Base-by-base conservation (phyloP, 2,329 filamentous ascomycete genomes). In the Lasiodiplodia hormozganensis region DNA sequence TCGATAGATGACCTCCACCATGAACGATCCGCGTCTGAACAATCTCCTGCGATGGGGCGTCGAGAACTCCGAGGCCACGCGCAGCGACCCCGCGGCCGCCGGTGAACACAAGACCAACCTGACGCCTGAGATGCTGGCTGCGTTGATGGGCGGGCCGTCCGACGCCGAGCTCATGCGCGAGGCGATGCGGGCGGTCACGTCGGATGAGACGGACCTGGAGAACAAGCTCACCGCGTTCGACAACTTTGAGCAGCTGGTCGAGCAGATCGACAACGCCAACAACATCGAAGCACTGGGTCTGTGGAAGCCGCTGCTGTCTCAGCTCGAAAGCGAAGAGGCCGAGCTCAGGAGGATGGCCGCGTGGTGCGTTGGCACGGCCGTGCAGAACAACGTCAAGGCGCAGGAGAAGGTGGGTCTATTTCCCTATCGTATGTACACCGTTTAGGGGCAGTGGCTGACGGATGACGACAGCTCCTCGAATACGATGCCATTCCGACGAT, bases 231-330 rank as follows among this genome's bases (percentile, higher is more conserved):
- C 90, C 69, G 94, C 94, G 47, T 96, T 97, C 81, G 94, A 97
- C 86, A 97, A 97, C 82, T 91, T 97, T 71, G 94, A 97, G 83
- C 93, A 97, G 80, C 85, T 97, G 69, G 91, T 97, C 75, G 94
- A 97, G 84, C 89, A 88, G 71, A 89, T 98, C 74, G 96, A 99
- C 85, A 99, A 99, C 79, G 95, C 96, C 69, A 99, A 98, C 84
- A 96, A 97, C 82, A 87, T 99, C 73, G 89, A 89, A 72, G 87
- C 87, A 34, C 83, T 97, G 23, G 86, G 87, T 7, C 85, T 98
- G 38, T 99, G 96, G 96, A 86, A 87, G 12, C 93, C 93, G 11
- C 84, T 99, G 49, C 83, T 97, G 12, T 81, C 85, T 10, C 88
- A 91, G 71, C 84, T 99, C 16, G 84, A 85, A 62, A 86, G 90